Conservation (phyloP, 2,329 filamentous ascomycete genomes). For the Graphium sp. region DNA sequence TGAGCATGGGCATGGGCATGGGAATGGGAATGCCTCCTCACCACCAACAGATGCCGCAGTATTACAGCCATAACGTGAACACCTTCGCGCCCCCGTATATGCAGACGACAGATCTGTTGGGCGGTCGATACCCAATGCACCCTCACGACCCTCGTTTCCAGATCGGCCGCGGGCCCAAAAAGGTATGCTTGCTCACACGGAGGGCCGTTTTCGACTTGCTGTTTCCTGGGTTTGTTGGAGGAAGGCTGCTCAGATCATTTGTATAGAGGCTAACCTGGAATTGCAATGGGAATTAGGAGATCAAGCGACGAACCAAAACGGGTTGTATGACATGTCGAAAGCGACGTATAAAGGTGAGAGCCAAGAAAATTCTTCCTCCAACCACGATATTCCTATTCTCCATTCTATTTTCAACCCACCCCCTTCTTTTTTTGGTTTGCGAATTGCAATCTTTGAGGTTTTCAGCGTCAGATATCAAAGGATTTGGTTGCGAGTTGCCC, state of each 20-base stretch:
- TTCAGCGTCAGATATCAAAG: no score
- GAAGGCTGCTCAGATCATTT: no score
- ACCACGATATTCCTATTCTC: no score
- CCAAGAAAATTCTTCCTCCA: no score
- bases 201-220: constrained; percentile 1
- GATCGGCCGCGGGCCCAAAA: constrained; percentile 3
- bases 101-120: no score
- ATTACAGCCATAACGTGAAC: constrained; percentile 6
- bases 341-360: constrained; percentile 46
- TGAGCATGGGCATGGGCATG: constrained; percentile 3
- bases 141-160: constrained; percentile 3
- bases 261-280: no score
- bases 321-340: constrained; percentile 47
- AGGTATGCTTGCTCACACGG: constrained; percentile 2
- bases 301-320: constrained; percentile 45
- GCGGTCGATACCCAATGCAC: constrained; percentile 1
- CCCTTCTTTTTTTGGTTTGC: no score
- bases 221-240: constrained; percentile 6
- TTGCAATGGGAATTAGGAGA: no score
- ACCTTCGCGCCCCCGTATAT: no score
- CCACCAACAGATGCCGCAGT: constrained; percentile 10
- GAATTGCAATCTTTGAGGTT: no score
- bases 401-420: no score
- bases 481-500: no score
- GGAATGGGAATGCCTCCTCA: neutral